Evolutionary conservation across 2,329 filamentous ascomycete genomes (phyloP).

Genomic region (Colletotrichum coccodes): DNA sequence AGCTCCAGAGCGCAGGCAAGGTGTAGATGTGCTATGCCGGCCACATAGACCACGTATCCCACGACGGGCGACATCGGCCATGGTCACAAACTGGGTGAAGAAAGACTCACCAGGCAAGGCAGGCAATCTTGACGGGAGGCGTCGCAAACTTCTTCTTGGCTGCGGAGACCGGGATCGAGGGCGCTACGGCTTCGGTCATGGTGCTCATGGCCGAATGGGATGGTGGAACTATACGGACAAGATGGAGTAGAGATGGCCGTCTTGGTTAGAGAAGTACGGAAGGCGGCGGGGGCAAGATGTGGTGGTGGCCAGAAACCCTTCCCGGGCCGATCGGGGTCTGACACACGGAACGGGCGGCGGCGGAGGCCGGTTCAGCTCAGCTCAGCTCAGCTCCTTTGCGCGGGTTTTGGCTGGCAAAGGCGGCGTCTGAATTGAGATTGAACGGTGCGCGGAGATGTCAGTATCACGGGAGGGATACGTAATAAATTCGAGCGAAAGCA

Average conservation of each 20-base stretch:
- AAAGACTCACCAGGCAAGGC: slow-evolving; percentile 57
- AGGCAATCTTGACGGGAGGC: slow-evolving; percentile 61
- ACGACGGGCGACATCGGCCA: not conserved
- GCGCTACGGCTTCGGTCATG: slow-evolving; percentile 33
- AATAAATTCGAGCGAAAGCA: slow-evolving; percentile 3
- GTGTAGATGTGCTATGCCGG: too few relatives aligned
- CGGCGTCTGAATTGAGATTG: not conserved
- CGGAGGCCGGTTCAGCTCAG: not conserved
- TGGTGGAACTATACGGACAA: not conserved
- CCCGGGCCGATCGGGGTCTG: slow-evolving; percentile 19
- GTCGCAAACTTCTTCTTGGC: slow-evolving; percentile 53
- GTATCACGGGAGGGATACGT: slow-evolving; percentile 14
- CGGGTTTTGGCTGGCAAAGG: not conserved
- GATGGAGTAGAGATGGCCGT: not conserved
- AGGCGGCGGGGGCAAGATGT: not conserved
- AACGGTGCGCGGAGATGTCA: not conserved
- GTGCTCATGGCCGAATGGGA: slow-evolving; percentile 24
- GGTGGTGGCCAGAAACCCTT: slow-evolving; percentile 3
- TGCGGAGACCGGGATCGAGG: slow-evolving; percentile 27
- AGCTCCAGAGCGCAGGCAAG: not conserved
- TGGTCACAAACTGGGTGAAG: not conserved
- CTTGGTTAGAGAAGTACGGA: not conserved
- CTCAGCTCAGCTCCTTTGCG: not conserved
- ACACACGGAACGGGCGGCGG: slow-evolving; percentile 18
- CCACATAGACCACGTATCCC: not conserved